Conservation (phyloP, 306 rosid genomes). For the Dryas drummondii region DNA sequence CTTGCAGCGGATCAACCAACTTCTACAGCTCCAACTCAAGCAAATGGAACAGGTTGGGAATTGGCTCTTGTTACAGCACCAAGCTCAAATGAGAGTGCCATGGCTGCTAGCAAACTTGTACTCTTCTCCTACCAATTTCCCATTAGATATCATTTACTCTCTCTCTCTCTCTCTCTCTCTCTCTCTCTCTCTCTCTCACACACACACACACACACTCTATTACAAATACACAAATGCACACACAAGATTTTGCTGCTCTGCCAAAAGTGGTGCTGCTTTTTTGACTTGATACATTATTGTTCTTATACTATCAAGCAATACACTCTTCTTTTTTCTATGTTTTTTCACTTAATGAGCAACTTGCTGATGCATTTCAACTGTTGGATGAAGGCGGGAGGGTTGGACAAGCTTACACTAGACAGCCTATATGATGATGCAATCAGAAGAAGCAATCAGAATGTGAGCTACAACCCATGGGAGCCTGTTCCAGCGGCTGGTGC, state of each 20-base stretch:
- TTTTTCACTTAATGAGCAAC: neutral
- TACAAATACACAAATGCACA: no score
- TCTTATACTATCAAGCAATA: neutral
- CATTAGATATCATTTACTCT: neutral
- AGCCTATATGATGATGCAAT: constrained; percentile 94
- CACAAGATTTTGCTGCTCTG: neutral
- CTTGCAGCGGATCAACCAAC: constrained; percentile 65
- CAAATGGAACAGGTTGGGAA: constrained; percentile 94
- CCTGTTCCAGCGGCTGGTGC: constrained; percentile 50
- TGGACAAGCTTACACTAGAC: constrained; percentile 91
- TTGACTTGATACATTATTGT: neutral
- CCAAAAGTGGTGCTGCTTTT: neutral
- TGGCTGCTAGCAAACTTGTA: constrained; percentile 84
- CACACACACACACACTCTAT: no score
- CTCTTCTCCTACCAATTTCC: constrained; percentile 21
- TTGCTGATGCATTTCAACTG: constrained; percentile 4
- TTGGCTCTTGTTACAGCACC: constrained; percentile 97
- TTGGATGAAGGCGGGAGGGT: constrained; percentile 81
- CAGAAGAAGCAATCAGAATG: constrained; percentile 81
- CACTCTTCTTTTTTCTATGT: neutral
- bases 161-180: no score
- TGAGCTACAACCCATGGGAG: constrained; percentile 97
- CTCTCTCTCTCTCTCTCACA: no score
- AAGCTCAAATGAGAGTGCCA: constrained; percentile 82
- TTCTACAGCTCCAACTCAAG: constrained; percentile 55